Evolutionary conservation across 345 rosid genomes (phyloP), one percentile per base, ranked within the genome.

Genomic region (Lumnitzera littorea): DNA sequence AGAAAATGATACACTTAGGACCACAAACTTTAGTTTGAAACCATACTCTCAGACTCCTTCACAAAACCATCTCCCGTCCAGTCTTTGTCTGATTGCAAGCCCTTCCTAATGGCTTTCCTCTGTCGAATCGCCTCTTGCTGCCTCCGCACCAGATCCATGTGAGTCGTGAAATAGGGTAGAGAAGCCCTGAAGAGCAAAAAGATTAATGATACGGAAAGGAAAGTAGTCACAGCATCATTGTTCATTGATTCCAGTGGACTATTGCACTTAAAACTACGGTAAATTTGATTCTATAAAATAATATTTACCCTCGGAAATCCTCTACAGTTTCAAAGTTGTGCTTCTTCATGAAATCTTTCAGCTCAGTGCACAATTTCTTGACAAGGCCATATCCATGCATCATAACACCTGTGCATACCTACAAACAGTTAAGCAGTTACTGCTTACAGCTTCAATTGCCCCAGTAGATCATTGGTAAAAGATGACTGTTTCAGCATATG

Each of bases 1-100:
- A 55, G 50, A 46, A n/a, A 62, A 63, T 62, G 58, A 65, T 72
- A 59, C 12, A 46, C 25, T 51, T 50, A 15, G 20, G 5, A 51
- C 15, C 43, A 57, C n/a, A 31, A 63, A 36, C 49, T 59, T 75
- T 72, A 86, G 77, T 88, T 91, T 27, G 96, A 95, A 70, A 88
- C 96, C 97, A 95, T 91, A 84, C 95, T 95, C 67, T 91, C 95
- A 1, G 85, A 74, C 78, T 91, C 99, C 14, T 82, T 81, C 53
- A 91, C 97, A 51, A 95, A 95, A 57, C 99, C 96, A 72, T 95
- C 99, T 58, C 95, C 95, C 0, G 97, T 95, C 99, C 99, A 88
- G 43, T 95, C 99, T 72, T 88, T 95, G 61, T 95, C 97, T 24
- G 97, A 91, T 66, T 81, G 82, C 77, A 91, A 70, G 23, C 99